phyloP scores from a whole-genome alignment of 2,329 filamentous ascomycete genomes.

The Lasiodiplodia gonubiensis region DNA sequence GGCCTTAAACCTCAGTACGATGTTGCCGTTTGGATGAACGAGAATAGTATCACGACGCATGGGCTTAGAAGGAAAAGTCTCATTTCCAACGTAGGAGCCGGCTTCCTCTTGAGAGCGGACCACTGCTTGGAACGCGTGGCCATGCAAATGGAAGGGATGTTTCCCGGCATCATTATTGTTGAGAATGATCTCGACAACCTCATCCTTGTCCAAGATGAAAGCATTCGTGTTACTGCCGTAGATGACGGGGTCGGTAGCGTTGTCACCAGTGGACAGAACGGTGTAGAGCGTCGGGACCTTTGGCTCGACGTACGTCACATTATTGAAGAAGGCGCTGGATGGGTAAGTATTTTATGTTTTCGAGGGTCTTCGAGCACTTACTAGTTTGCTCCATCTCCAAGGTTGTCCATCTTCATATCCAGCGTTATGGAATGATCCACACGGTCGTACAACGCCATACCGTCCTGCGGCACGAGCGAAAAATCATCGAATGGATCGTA shows the following conservation, averaged over 20 bases:
- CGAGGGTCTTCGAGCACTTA: conserved; percentile 42
- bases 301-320: conserved; percentile 74
- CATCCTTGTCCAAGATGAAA: conserved; percentile 69
- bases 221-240: conserved; percentile 61
- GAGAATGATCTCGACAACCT: conserved; percentile 75
- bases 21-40: conserved; percentile 60
- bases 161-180: conserved; percentile 76
- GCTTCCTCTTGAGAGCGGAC: conserved; percentile 42
- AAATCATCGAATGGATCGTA: conserved; percentile 77
- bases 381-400: conserved; percentile 71
- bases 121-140: conserved; percentile 46
- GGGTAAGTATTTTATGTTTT: conserved; percentile 5
- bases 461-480: conserved; percentile 71
- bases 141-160: conserved; percentile 76
- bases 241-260: conserved; percentile 47
- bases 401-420: conserved; percentile 65
- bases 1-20: conserved; percentile 61
- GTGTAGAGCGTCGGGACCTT: conserved; percentile 84
- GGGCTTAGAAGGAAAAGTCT: conserved; percentile 46
- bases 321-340: conserved; percentile 63
- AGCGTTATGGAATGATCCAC: conserved; percentile 70
- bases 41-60: conserved; percentile 62
- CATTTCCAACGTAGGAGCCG: conserved; percentile 41
- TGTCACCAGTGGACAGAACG: conserved; percentile 65
- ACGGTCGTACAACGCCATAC: conserved; percentile 62